Conservation (phyloP, 176 grass and related monocot genomes). For the Luzula sylvatica region DNA sequence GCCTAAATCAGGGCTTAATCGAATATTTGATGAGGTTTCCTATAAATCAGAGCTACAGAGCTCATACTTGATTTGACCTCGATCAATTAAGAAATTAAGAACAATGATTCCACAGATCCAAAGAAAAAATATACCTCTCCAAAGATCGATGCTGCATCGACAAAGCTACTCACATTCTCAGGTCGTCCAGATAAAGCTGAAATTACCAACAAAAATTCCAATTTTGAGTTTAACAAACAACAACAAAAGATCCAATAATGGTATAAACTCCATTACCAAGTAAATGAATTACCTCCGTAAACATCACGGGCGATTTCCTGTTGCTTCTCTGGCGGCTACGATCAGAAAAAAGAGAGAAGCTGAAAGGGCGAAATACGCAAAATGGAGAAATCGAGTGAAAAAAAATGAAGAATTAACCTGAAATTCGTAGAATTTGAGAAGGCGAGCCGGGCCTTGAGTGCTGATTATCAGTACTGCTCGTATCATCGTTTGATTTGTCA, state of each 20-base stretch:
- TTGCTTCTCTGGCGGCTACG: constrained; percentile 84
- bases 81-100: constrained; percentile 6
- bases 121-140: constrained; percentile 49
- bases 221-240: constrained; percentile 1
- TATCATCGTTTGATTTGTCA: constrained; percentile 39
- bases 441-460: constrained; percentile 76
- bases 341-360: neutral
- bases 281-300: constrained; percentile 42
- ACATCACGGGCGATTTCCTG: constrained; percentile 62
- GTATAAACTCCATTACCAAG: neutral
- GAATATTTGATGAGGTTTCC: too few species aligned
- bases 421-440: constrained; percentile 87
- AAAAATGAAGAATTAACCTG: constrained; percentile 32
- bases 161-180: constrained; percentile 70
- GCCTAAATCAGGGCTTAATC: too few species aligned
- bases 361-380: neutral
- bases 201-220: constrained; percentile 6
- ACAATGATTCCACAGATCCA: neutral
- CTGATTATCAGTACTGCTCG: constrained; percentile 86
- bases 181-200: constrained; percentile 70
- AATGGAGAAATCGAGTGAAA: neutral
- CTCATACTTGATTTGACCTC: neutral
- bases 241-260: neutral
- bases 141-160: constrained; percentile 50
- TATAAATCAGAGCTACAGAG: too few species aligned